Base-by-base conservation (phyloP, 2,329 filamentous ascomycete species). In the Neonectria neomacrospora region DNA sequence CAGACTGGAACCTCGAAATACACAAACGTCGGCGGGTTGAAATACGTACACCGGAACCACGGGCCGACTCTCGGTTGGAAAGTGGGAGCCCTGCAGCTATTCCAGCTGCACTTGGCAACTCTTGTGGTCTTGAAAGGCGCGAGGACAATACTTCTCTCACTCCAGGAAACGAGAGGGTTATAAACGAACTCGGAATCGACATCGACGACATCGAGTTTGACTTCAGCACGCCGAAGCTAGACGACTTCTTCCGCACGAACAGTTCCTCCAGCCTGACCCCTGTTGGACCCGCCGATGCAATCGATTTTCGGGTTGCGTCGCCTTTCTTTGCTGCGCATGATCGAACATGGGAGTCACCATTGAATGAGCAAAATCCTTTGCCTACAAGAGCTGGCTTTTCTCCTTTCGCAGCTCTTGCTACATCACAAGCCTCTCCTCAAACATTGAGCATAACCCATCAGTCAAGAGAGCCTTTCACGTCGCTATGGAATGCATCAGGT, bases 31-130 rank as follows among this genome's bases (percentile, higher is more conserved):
- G 45, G 18, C 34, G 47, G 14, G 16, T 58, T 26, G 55, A 58
- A 14, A 58, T 58, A 34, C 55, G 55, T 22, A 58, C 55, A 9
- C 47, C 47, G 12, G 34, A 26, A 23, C 18, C 37, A 30, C 26
- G 2, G 34, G 18, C 42, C 12, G 2, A 4, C 8, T 0, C 3
- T 20, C 47, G 9, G 2, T 7, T 4, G 6, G n/a, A 28, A 30
- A 7, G 4, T 6, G n/a, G 12, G 26, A 18, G 2, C 32, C 18
- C 10, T 1, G 5, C 8, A 2, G 3, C 16, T 9, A 5, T 20
- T 20, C 6, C 47, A 20, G 5, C 6, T 9, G n/a, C 10, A n/a
- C 11, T 12, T 2, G 1, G 12, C 4, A 8, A 20, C 14, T 9
- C 28, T 8, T 2, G 3, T 2, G 1, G 16, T 3, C 9, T 5